These are phyloP conservation scores for Solanum ahanhuiri DNA, from an alignment of 257 asterid genomes.

Conservation along the genomic window DNA sequence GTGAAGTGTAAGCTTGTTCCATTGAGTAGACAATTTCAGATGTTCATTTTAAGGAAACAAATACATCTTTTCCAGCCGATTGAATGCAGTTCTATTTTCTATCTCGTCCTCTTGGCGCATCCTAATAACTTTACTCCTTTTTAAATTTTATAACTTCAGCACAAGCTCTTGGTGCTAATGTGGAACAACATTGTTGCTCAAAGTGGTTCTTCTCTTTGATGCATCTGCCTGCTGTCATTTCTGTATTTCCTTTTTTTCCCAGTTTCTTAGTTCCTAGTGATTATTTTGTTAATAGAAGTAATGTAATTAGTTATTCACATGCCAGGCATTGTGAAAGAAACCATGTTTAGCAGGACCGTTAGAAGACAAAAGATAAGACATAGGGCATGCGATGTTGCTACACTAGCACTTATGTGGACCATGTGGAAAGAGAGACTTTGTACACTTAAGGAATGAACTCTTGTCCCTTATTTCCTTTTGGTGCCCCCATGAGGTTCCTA, in stretches of 20 bases:
- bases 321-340: neutral
- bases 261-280: neutral
- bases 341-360: neutral
- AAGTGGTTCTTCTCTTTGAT: neutral
- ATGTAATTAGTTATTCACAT: neutral
- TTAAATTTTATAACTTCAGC: neutral
- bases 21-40: neutral
- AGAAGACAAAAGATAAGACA: neutral
- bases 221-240: neutral
- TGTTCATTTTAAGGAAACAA: neutral
- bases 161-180: neutral
- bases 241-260: neutral
- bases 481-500: neutral
- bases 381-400: neutral
- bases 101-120: neutral
- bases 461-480: neutral
- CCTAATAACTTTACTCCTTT: neutral
- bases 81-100: neutral
- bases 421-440: neutral
- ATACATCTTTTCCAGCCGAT: neutral
- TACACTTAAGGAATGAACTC: neutral
- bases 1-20: slow-evolving; percentile 36
- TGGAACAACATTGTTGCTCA: neutral
- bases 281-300: neutral
- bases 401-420: neutral